Evolutionary conservation across 73 alveolate species (phyloP).

Genomic region (Paramecium pentaurelia): DNA sequence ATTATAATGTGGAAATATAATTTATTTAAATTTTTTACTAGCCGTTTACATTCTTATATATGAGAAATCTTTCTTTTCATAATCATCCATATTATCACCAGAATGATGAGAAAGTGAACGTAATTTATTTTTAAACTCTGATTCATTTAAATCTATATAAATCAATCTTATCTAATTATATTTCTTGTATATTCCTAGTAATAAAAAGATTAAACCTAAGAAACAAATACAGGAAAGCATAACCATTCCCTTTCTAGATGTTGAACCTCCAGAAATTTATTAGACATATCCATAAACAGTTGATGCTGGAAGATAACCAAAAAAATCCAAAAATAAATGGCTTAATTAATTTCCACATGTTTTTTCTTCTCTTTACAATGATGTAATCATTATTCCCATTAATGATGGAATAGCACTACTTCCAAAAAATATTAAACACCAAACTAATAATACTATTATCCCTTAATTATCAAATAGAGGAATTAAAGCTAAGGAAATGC

Average conservation of each 20-base stretch:
- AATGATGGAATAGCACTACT: conserved; percentile 89
- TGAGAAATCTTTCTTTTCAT: neutral
- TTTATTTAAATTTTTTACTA: neutral
- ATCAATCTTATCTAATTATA: neutral
- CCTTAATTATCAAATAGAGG: conserved; percentile 66
- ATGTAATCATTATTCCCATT: conserved; percentile 84
- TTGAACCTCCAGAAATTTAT: neutral
- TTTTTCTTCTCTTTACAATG: conserved; percentile 76
- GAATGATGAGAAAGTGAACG: neutral
- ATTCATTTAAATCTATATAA: neutral
- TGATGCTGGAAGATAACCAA: conserved; percentile 95
- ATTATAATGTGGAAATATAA: neutral
- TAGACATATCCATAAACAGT: conserved; percentile 79
- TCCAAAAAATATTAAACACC: conserved; percentile 90
- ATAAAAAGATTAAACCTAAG: neutral
- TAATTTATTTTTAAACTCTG: neutral
- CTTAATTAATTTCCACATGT: conserved; percentile 89
- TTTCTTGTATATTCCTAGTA: neutral
- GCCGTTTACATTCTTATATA: neutral
- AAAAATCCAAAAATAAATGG: conserved; percentile 76
- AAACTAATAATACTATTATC: conserved; percentile 64
- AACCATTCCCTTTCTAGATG: neutral
- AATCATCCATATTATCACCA: neutral
- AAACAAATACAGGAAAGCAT: neutral
- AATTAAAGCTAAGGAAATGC: conserved; percentile 72